These are phyloP conservation scores for Penstemon newberryi DNA, from an alignment of 257 asterid genomes.

Conservation along the genomic window DNA sequence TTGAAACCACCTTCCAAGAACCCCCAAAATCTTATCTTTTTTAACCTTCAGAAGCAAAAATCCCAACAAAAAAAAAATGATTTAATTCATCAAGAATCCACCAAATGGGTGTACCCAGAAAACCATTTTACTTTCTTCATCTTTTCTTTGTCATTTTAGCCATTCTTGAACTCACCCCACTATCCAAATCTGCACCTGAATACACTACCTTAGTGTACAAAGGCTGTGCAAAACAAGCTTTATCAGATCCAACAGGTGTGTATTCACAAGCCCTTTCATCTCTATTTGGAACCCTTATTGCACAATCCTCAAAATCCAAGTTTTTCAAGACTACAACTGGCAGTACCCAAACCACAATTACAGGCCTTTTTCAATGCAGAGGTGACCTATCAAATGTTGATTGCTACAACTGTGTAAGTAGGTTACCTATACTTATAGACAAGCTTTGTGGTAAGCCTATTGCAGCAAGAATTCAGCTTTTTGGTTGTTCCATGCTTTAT, in stretches of 20 bases:
- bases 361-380: slow-evolving; percentile 89
- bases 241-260: slow-evolving; percentile 89
- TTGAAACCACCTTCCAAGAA: slow-evolving; percentile 30
- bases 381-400: slow-evolving; percentile 86
- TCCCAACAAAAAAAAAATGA: slow-evolving; percentile 29
- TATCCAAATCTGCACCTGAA: slow-evolving; percentile 59
- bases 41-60: slow-evolving; percentile 16
- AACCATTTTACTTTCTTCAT: slow-evolving; percentile 39
- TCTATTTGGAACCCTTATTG: slow-evolving; percentile 73
- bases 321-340: slow-evolving; percentile 75
- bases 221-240: slow-evolving; percentile 81
- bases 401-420: slow-evolving; percentile 81
- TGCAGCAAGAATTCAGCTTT: slow-evolving; percentile 91
- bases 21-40: slow-evolving; percentile 36
- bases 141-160: slow-evolving; percentile 38
- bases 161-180: slow-evolving; percentile 42
- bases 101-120: slow-evolving; percentile 54
- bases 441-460: slow-evolving; percentile 79
- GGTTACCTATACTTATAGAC: slow-evolving; percentile 77
- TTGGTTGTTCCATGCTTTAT: slow-evolving; percentile 87
- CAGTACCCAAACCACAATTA: slow-evolving; percentile 56
- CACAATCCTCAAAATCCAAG: slow-evolving; percentile 84
- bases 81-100: slow-evolving; percentile 48
- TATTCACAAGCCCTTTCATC: slow-evolving; percentile 87
- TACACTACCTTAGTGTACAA: slow-evolving; percentile 74